Percentiles rank a stretch among this genome's conserved stretches.
Evolutionary conservation across 768 basidiomycete genomes (phyloP).

Genomic region (Phaeotremella fagi): DNA sequence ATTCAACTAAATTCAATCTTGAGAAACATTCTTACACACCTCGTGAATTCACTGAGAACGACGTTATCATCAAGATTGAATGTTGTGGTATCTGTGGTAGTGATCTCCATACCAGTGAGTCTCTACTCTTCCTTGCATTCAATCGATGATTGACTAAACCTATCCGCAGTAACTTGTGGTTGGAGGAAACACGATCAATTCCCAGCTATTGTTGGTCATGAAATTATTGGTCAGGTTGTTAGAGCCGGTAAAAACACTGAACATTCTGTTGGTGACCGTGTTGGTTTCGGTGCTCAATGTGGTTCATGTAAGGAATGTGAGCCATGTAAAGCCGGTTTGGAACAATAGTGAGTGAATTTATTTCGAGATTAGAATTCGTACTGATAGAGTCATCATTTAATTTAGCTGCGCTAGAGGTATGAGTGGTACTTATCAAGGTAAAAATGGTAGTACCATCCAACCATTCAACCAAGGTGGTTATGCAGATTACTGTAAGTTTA

Average conservation of each 20-base stretch:
- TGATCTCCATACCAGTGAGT: constrained; percentile 23
- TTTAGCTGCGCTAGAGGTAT: constrained; percentile 5
- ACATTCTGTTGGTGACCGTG: constrained; percentile 53
- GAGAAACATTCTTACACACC: constrained; percentile 20
- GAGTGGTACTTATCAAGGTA: constrained; percentile 33
- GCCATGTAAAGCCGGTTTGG: constrained; percentile 51
- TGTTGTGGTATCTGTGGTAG: constrained; percentile 52
- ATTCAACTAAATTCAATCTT: constrained; percentile 13
- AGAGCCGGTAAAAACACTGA: constrained; percentile 54
- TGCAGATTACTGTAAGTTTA: constrained; percentile 36
- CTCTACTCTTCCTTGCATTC: background rate
- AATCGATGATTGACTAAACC: constrained; percentile 3
- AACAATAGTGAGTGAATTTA: constrained; percentile 11
- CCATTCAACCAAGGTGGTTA: constrained; percentile 36
- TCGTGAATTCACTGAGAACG: constrained; percentile 18
- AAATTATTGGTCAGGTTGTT: constrained; percentile 56
- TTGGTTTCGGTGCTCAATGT: constrained; percentile 56
- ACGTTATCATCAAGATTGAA: constrained; percentile 33
- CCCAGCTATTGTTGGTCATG: constrained; percentile 52
- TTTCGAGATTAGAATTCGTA: background rate
- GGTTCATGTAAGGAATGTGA: constrained; percentile 56
- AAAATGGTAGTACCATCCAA: constrained; percentile 28
- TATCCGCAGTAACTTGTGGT: constrained; percentile 52
- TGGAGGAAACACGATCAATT: constrained; percentile 46
- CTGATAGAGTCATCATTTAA: background rate